Conservation (phyloP, 345 rosid species). For the Boechera divaricarpa region DNA sequence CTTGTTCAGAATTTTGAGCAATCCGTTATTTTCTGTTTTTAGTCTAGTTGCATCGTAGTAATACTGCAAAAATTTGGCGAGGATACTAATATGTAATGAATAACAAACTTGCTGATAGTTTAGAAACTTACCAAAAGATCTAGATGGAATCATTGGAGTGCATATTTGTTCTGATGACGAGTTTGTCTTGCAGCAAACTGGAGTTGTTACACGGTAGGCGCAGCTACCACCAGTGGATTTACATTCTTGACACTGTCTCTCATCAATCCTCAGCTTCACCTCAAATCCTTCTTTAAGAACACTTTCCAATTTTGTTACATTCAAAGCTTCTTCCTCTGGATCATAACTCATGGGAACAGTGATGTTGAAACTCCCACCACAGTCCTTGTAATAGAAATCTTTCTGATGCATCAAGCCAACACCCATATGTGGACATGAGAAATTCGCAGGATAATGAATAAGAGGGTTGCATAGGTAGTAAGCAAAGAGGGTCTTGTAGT, state of each 20-base stretch:
- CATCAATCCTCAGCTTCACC: slow-evolving; percentile 40
- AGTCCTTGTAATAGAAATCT: neutral
- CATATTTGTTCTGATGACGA: slow-evolving; percentile 4
- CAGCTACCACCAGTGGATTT: slow-evolving; percentile 26
- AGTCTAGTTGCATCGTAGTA: neutral
- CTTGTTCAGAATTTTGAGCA: neutral
- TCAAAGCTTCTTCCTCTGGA: neutral
- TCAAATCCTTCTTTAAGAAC: slow-evolving; percentile 36
- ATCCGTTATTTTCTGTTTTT: neutral
- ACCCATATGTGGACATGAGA: slow-evolving; percentile 14
- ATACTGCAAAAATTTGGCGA: neutral
- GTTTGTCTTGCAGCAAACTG: slow-evolving; percentile 31
- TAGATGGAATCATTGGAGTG: neutral
- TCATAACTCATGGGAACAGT: neutral
- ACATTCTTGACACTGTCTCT: slow-evolving; percentile 30
- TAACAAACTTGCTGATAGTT: slow-evolving; percentile 22
- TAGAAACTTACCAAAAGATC: slow-evolving; percentile 27
- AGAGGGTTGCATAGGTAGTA: slow-evolving; percentile 14
- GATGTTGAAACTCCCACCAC: slow-evolving; percentile 8
- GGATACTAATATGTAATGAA: neutral
- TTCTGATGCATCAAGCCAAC: neutral
- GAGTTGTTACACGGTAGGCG: neutral
- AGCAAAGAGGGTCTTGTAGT: slow-evolving; percentile 23
- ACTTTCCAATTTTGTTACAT: neutral
- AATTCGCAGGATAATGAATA: neutral